Percentiles rank a stretch among this genome's conserved stretches.
phyloP scores from a whole-genome alignment of 2,329 filamentous ascomycete species.

The Drechslerella stenobrocha region DNA sequence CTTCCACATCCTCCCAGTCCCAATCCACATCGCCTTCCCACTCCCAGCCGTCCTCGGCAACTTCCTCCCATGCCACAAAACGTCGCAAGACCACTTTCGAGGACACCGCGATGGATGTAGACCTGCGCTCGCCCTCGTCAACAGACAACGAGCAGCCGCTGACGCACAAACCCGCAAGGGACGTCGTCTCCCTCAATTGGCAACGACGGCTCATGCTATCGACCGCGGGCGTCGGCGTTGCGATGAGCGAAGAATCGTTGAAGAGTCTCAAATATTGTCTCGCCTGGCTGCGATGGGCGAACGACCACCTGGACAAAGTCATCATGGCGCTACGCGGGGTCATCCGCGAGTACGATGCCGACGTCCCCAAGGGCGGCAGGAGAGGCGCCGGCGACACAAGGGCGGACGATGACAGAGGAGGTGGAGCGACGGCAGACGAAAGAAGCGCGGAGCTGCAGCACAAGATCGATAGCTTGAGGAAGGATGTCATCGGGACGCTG shows the following conservation, averaged over 20 bases:
- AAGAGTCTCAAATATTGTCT: conserved; percentile 83
- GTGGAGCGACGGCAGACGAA: conserved; percentile 53
- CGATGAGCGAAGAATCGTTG: conserved; percentile 86
- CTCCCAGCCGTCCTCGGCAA: conserved; percentile 52
- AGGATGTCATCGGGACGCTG: conserved; percentile 75
- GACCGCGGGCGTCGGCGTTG: conserved; percentile 85
- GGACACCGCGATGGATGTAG: conserved; percentile 52
- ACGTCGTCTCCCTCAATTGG: conserved; percentile 63
- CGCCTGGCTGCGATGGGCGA: conserved; percentile 76
- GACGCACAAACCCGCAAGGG: conserved; percentile 50
- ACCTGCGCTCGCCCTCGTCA: conserved; percentile 52
- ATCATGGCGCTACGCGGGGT: conserved; percentile 74
- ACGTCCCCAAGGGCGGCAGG: conserved; percentile 51
- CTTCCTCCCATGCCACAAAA: conserved; percentile 58
- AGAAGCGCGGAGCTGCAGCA: conserved; percentile 62
- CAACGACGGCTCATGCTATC: conserved; percentile 83
- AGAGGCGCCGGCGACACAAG: conserved; percentile 50
- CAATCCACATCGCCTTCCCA: conserved; percentile 54
- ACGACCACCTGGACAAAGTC: conserved; percentile 74
- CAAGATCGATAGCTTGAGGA: conserved; percentile 68
- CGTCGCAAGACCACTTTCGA: conserved; percentile 63
- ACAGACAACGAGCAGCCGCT: conserved; percentile 54
- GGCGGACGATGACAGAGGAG: conserved; percentile 48
- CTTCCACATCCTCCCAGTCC: conserved; percentile 32
- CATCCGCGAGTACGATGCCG: conserved; percentile 76